phyloP scores from a whole-genome alignment of 768 basidiomycete species.

The Boletus rex-veris region DNA sequence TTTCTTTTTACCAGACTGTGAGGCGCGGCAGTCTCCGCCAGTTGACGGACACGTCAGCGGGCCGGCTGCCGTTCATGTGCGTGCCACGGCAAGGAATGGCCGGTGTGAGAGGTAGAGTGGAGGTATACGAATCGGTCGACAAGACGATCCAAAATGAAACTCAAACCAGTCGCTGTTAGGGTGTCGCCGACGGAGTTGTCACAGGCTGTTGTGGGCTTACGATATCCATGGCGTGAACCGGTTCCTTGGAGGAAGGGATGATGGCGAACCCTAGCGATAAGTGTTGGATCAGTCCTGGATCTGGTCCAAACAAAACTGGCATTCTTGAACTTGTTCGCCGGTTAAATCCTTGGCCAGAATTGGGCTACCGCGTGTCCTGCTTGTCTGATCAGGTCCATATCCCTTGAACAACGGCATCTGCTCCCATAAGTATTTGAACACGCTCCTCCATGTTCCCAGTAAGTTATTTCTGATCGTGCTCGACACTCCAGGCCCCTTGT shows the following conservation, averaged over 20 bases:
- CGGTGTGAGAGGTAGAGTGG: conserved; percentile 26
- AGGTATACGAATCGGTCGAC: conserved; percentile 14
- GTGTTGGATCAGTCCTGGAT: conserved; percentile 12
- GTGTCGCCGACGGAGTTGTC: conserved; percentile 20
- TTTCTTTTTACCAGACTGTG: background rate
- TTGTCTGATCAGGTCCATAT: conserved; percentile 24
- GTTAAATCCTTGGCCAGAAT: conserved; percentile 25
- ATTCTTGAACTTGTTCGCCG: conserved; percentile 6
- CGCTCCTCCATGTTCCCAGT: conserved; percentile 26
- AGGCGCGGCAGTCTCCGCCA: background rate
- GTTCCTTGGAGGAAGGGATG: conserved; percentile 12
- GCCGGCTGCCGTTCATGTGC: conserved; percentile 1
- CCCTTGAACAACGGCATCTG: conserved; percentile 24
- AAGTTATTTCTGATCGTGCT: conserved; percentile 28
- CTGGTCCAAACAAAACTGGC: conserved; percentile 10
- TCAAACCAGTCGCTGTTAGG: conserved; percentile 28
- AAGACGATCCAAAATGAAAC: conserved; percentile 31
- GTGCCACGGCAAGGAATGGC: conserved; percentile 20
- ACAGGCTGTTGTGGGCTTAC: background rate
- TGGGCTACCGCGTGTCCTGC: conserved; percentile 26
- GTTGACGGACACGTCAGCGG: background rate
- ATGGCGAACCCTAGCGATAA: conserved; percentile 4
- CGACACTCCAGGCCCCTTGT: background rate
- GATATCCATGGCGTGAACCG: conserved; percentile 12
- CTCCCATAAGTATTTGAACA: conserved; percentile 31